phyloP scores from a whole-genome alignment of 352 stramenopile species.

The Aphanomyces invadans region DNA sequence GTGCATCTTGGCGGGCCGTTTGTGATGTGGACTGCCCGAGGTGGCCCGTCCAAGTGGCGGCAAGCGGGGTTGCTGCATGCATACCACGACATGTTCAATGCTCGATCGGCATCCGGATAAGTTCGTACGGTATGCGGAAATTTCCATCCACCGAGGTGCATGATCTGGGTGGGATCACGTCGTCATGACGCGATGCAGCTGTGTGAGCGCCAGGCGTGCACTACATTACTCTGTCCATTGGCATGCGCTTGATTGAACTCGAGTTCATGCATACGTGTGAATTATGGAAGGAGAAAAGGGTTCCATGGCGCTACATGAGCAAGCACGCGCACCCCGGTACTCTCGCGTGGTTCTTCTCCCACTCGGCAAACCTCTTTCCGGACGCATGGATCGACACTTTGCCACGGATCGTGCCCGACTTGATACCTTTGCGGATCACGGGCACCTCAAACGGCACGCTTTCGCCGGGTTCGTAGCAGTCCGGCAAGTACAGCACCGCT shows the following conservation, averaged over 20 bases:
- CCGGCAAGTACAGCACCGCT: slow-evolving; percentile 47
- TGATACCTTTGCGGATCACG: slow-evolving; percentile 47
- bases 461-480: slow-evolving; percentile 31
- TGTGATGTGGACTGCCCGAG: slow-evolving; percentile 1
- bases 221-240: too few relatives aligned
- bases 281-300: not conserved
- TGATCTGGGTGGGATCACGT: too few relatives aligned
- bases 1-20: not conserved
- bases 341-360: slow-evolving; percentile 11
- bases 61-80: not conserved
- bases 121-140: not conserved
- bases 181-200: too few relatives aligned
- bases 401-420: slow-evolving; percentile 41
- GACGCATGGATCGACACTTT: slow-evolving; percentile 54
- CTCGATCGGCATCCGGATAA: slow-evolving; percentile 10
- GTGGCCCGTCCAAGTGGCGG: not conserved
- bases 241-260: too few relatives aligned
- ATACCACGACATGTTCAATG: slow-evolving; percentile 1
- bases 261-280: not conserved
- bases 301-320: slow-evolving; percentile 14
- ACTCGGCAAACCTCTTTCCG: slow-evolving; percentile 30
- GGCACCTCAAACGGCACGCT: slow-evolving; percentile 42
- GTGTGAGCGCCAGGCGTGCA: too few relatives aligned
- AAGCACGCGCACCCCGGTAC: slow-evolving; percentile 18
- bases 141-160: not conserved